Base-by-base conservation (phyloP, 371 early-diverging fungal species). In the Mucor indicus region DNA sequence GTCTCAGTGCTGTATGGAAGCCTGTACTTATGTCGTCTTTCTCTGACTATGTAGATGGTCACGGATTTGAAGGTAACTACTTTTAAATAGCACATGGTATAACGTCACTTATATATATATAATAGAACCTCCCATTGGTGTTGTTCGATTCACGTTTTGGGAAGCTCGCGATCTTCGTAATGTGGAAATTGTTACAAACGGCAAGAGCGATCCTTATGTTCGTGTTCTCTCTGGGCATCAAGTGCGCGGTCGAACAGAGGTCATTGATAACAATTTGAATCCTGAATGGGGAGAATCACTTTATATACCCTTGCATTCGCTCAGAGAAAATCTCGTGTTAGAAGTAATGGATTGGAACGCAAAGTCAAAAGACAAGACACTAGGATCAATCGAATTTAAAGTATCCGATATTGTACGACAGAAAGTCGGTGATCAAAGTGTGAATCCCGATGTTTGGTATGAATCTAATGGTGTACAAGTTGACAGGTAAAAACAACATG, bases 201-300 rank as follows among this genome's bases (percentile, higher is more conserved):
- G 92, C 48, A 87, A 84, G 52, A 87, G 90, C 4, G 95, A 96
- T 65, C 96, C 96, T 10, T 94, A 90, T 62, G 79, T 90, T 13
- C 69, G 75, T 13, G 76, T 89, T 8, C 68, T 84, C 33, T 69
- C 83, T 27, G 86, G 77, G 20, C 75, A 69, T 52, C 85, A 74
- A 59, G 79, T 79, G 16, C 75, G 77, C 20, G 80, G 72, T 13
- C 70, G 77, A 17, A 91, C 94, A 9, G 78, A 84, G 45, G 79
- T 86, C 23, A 81, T 91, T 40, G 75, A 83, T 27, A 80, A 81
- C 53, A 86, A 85, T 44, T 55, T 91, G 49, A 86, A 90, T 55
- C 97, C 96, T 0, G 82, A 84, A 42, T 97, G 93, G 93, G 87
- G 94, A 55, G 90, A 92, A 55, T 75, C 79, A 0, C 69, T 80